Percentiles rank a stretch among this genome's conserved stretches.
phyloP scores from a whole-genome alignment of 1,139 yeast species.

The Yamadazyma friedrichii region DNA sequence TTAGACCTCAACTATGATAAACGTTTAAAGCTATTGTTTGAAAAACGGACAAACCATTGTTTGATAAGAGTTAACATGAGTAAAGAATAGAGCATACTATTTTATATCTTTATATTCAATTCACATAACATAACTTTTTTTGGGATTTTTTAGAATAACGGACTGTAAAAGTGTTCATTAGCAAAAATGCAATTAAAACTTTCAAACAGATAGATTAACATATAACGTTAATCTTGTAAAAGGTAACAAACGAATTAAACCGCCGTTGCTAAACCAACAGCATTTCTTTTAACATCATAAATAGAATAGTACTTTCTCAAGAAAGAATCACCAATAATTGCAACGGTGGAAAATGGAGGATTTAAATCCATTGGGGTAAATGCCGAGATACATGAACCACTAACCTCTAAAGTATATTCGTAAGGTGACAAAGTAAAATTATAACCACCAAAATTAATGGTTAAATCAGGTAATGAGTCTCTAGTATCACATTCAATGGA shows the following conservation, averaged over 20 bases:
- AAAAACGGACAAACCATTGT: no score
- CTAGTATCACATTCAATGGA: constrained; percentile 84
- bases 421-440: constrained; percentile 85
- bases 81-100: no score
- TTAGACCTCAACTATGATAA: neutral
- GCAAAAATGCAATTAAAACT: no score
- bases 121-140: no score
- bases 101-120: no score
- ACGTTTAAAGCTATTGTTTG: no score
- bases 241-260: no score
- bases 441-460: constrained; percentile 84
- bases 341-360: constrained; percentile 92
- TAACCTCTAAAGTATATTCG: constrained; percentile 89
- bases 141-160: neutral
- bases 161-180: no score
- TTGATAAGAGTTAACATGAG: no score
- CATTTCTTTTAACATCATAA: constrained; percentile 84
- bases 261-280: constrained; percentile 81
- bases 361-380: constrained; percentile 98
- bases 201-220: neutral
- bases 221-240: neutral
- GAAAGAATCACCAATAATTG: constrained; percentile 96
- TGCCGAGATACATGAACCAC: constrained; percentile 94
- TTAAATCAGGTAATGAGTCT: constrained; percentile 82
- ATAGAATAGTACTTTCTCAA: constrained; percentile 91